These are phyloP conservation scores for Exophiala alcalophila DNA, from an alignment of 2,329 filamentous ascomycete genomes.

Conservation along the genomic window DNA sequence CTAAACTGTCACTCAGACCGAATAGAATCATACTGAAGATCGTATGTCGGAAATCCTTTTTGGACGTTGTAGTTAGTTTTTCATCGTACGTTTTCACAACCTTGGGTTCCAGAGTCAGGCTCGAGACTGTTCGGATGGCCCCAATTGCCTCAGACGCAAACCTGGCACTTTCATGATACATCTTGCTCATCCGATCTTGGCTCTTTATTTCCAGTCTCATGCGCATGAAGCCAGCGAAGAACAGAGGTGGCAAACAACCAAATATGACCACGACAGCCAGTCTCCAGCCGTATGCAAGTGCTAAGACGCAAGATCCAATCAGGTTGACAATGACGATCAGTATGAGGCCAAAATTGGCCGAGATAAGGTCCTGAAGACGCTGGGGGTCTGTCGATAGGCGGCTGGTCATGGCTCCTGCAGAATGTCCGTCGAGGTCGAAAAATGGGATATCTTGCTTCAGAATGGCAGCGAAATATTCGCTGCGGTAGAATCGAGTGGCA, in stretches of 20 bases:
- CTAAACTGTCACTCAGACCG: conserved; percentile 65
- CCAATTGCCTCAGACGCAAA: conserved; percentile 71
- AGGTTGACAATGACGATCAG: conserved; percentile 74
- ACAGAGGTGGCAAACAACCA: conserved; percentile 33
- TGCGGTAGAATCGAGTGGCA: conserved; percentile 24
- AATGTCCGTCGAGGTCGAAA: conserved; percentile 77
- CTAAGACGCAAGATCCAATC: conserved; percentile 64
- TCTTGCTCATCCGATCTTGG: conserved; percentile 31
- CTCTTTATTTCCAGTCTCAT: conserved; percentile 7
- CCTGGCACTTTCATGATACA: conserved; percentile 59
- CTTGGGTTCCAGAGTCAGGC: conserved; percentile 62
- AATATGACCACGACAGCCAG: conserved; percentile 61
- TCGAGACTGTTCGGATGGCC: conserved; percentile 68
- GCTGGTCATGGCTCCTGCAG: conserved; percentile 72
- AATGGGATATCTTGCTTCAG: conserved; percentile 79
- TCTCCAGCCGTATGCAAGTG: conserved; percentile 70
- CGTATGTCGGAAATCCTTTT: conserved; percentile 21
- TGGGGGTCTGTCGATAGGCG: conserved; percentile 79
- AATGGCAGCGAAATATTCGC: conserved; percentile 64
- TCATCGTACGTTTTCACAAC: conserved; percentile 35
- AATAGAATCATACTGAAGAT: conserved; percentile 63
- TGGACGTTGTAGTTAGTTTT: conserved; percentile 51
- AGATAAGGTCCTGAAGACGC: conserved; percentile 61
- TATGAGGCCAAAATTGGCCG: conserved; percentile 64
- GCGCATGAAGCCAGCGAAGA: conserved; percentile 30